Conservation (phyloP, 1,139 yeast species). For the Sugiyamaella sp. region DNA sequence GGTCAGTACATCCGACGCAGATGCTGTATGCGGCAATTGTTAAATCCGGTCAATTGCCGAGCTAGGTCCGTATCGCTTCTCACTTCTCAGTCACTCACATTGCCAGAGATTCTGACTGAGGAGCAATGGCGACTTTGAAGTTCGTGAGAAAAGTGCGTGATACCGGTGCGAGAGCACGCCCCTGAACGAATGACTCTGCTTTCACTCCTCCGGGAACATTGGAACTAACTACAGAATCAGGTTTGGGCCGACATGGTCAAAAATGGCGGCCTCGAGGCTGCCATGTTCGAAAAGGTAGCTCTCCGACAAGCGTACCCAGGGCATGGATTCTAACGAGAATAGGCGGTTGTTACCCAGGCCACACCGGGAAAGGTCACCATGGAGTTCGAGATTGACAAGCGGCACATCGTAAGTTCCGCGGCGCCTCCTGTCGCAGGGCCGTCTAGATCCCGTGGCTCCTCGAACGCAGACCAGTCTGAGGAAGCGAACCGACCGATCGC, state of each 20-base stretch:
- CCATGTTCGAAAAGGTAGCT: slow-evolving; percentile 39
- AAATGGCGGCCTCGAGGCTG: slow-evolving; percentile 45
- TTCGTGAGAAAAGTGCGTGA: slow-evolving; percentile 23
- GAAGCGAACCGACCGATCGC: no score
- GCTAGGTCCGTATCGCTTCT: no score
- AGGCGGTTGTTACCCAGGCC: slow-evolving; percentile 39
- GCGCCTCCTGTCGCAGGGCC: no score
- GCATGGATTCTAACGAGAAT: slow-evolving; percentile 10
- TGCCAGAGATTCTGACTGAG: no score
- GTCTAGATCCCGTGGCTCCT: no score
- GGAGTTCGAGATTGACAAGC: slow-evolving; percentile 41
- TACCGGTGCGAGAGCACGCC: not conserved
- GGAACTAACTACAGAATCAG: slow-evolving; percentile 24
- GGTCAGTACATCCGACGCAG: no score
- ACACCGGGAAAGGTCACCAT: slow-evolving; percentile 43
- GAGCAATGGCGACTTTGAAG: slow-evolving; percentile 25
- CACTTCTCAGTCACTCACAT: no score
- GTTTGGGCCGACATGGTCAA: slow-evolving; percentile 44
- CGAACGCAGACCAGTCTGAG: no score
- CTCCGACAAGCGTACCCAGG: not conserved
- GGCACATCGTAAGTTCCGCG: slow-evolving; percentile 43
- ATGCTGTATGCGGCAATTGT: not conserved
- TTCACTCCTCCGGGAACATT: not conserved
- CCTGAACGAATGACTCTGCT: not conserved
- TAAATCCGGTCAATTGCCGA: not conserved